phyloP scores from a whole-genome alignment of 352 stramenopile genomes.

The Globisporangium yorkense region DNA sequence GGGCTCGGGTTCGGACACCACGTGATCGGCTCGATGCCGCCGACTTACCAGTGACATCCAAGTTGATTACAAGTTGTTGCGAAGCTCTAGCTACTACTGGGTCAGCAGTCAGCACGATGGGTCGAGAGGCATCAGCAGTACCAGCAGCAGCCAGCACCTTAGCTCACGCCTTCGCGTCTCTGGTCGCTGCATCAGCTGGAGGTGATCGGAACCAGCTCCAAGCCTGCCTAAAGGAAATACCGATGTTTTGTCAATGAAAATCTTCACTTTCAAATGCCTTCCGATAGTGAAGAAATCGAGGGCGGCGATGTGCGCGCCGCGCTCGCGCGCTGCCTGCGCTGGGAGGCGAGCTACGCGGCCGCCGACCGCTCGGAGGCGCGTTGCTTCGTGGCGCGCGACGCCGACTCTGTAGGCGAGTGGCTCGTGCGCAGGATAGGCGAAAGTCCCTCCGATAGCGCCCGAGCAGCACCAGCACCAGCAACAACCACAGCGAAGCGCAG shows the following conservation, averaged over 20 bases:
- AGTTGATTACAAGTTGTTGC: neutral
- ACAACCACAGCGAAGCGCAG: neutral
- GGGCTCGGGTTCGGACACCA: neutral
- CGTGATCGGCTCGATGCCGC: neutral
- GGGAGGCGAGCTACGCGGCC: conserved; percentile 46
- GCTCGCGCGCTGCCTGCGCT: conserved; percentile 30
- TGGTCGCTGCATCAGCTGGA: too few relatives aligned
- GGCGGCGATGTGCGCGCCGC: conserved; percentile 26
- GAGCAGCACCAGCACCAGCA: neutral
- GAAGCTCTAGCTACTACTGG: too few relatives aligned
- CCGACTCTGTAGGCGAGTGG: conserved; percentile 27
- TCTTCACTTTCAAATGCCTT: neutral
- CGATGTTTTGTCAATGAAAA: too few relatives aligned
- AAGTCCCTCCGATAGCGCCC: too few relatives aligned
- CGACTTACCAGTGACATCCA: neutral
- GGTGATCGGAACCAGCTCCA: too few relatives aligned
- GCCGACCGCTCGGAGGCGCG: conserved; percentile 31
- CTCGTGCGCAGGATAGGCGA: conserved; percentile 18
- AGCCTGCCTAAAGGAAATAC: too few relatives aligned
- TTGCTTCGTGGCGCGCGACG: conserved; percentile 38
- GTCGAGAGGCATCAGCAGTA: too few relatives aligned
- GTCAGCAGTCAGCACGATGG: too few relatives aligned
- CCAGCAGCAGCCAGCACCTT: too few relatives aligned
- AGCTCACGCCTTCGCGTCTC: too few relatives aligned
- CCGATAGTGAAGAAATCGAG: neutral